Conservation (phyloP, 2,329 filamentous ascomycete species). For the Fusarium armeniacum region DNA sequence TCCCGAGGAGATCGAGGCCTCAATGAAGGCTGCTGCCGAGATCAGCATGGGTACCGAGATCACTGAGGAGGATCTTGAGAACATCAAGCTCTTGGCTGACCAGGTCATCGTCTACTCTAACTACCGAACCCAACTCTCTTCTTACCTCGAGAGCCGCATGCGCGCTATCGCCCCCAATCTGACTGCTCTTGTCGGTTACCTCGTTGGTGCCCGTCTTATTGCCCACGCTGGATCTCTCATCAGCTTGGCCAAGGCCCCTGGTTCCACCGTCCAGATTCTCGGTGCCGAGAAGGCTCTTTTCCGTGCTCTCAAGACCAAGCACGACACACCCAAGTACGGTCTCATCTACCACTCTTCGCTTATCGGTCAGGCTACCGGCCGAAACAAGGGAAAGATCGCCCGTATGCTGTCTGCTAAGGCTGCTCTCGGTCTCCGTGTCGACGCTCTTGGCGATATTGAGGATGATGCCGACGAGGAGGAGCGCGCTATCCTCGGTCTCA, state of each 20-base stretch:
- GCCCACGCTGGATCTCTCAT: constrained; percentile 94
- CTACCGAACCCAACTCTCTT: constrained; percentile 88
- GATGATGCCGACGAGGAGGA: constrained; percentile 89
- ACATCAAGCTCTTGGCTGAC: constrained; percentile 91
- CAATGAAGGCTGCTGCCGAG: constrained; percentile 94
- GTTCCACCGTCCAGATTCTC: constrained; percentile 96
- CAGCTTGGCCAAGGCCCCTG: constrained; percentile 94
- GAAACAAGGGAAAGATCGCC: constrained; percentile 99
- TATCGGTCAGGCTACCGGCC: constrained; percentile 95
- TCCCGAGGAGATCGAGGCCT: constrained; percentile 92
- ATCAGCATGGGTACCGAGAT: constrained; percentile 99
- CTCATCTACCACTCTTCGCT: constrained; percentile 92
- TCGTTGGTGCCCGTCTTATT: constrained; percentile 94
- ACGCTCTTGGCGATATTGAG: constrained; percentile 74
- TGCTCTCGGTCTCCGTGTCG: constrained; percentile 91
- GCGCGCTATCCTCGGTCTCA: constrained; percentile 83
- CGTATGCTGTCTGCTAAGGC: constrained; percentile 96
- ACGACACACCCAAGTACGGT: constrained; percentile 98
- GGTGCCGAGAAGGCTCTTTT: constrained; percentile 99
- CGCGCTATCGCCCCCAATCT: constrained; percentile 96
- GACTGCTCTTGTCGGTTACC: constrained; percentile 90
- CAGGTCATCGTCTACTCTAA: constrained; percentile 94
- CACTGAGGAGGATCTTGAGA: constrained; percentile 89
- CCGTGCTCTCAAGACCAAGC: constrained; percentile 98
- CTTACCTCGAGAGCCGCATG: constrained; percentile 94